A percentile compares a stretch with the other conserved stretches of the same genome.
Conservation (phyloP, 495 filamentous ascomycete genomes). For the Penicillium mononematosum region DNA sequence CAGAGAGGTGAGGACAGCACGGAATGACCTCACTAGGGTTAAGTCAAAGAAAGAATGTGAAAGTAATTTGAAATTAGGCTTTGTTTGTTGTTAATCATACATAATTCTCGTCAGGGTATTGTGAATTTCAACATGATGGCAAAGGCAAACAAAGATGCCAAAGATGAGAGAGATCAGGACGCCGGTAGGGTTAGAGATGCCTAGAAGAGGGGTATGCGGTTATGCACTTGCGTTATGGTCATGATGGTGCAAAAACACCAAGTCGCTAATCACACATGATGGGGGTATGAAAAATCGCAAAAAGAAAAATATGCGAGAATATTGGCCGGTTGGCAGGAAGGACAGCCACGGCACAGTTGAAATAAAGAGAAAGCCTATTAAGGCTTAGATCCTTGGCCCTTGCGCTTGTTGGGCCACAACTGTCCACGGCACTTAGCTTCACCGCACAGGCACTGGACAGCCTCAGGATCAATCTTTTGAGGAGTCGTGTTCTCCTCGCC, state of each 20-base stretch:
- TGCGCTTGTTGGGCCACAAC: slow-evolving; percentile 57
- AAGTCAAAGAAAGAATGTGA: too few relatives aligned
- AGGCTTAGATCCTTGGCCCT: slow-evolving; percentile 19
- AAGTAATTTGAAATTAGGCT: too few relatives aligned
- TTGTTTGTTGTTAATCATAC: background rate
- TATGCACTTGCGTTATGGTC: slow-evolving; percentile 3
- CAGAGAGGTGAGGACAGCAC: too few relatives aligned
- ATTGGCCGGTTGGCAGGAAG: background rate
- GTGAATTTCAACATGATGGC: background rate
- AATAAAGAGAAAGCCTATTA: background rate
- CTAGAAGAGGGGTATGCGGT: background rate
- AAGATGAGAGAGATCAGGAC: background rate
- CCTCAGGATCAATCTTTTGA: slow-evolving; percentile 31
- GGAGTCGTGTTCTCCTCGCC: slow-evolving; percentile 33
- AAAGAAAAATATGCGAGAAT: background rate
- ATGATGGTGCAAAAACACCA: background rate
- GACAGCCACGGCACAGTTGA: background rate
- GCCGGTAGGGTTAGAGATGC: background rate
- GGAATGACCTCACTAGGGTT: background rate
- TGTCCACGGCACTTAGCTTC: slow-evolving; percentile 64
- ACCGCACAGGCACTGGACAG: slow-evolving; percentile 67
- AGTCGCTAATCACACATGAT: background rate
- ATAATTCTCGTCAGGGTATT: slow-evolving; percentile 2
- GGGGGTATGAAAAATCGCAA: background rate
- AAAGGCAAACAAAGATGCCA: background rate